These are phyloP conservation scores for Lactarius akahatsu DNA, from an alignment of 768 basidiomycete genomes.

Conservation along the genomic window DNA sequence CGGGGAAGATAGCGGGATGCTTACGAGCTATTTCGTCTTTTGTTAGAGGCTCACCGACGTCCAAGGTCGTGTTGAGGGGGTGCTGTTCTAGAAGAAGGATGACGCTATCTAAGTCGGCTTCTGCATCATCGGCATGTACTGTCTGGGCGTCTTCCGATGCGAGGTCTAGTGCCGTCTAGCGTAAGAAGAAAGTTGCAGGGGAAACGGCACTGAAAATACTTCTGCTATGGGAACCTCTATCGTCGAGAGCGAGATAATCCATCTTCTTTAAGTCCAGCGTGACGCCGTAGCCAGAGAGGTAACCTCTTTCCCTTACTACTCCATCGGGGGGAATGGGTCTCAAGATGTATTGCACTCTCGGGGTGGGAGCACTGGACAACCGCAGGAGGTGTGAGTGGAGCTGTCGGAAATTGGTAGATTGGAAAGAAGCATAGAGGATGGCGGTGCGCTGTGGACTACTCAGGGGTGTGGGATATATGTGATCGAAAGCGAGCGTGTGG, in stretches of 20 bases:
- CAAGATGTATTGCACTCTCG: constrained; percentile 69
- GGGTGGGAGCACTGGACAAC: constrained; percentile 45
- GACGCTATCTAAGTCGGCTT: constrained; percentile 23
- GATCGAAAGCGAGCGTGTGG: constrained; percentile 72
- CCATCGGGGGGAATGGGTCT: constrained; percentile 56
- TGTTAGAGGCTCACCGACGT: constrained; percentile 45
- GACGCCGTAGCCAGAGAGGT: constrained; percentile 89
- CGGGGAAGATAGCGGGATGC: constrained; percentile 6
- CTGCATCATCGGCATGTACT: constrained; percentile 21
- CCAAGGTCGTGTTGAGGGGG: constrained; percentile 42
- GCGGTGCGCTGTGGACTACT: constrained; percentile 59
- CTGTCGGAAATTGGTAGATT: constrained; percentile 64
- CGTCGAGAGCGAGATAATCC: constrained; percentile 94
- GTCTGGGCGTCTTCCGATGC: constrained; percentile 12
- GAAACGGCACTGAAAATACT: constrained; percentile 20
- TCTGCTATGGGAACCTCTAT: constrained; percentile 50
- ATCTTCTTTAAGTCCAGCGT: constrained; percentile 93
- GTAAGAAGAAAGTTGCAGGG: background rate
- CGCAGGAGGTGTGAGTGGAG: constrained; percentile 65
- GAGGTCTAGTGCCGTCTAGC: constrained; percentile 2
- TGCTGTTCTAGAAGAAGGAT: constrained; percentile 20
- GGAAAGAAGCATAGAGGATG: constrained; percentile 72
- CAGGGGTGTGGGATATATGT: constrained; percentile 57
- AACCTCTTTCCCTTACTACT: constrained; percentile 36
- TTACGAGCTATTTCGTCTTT: constrained; percentile 49